Evolutionary conservation across 1,284 basidiomycete genomes (phyloP).

Genomic region (Meripilus lineatus): DNA sequence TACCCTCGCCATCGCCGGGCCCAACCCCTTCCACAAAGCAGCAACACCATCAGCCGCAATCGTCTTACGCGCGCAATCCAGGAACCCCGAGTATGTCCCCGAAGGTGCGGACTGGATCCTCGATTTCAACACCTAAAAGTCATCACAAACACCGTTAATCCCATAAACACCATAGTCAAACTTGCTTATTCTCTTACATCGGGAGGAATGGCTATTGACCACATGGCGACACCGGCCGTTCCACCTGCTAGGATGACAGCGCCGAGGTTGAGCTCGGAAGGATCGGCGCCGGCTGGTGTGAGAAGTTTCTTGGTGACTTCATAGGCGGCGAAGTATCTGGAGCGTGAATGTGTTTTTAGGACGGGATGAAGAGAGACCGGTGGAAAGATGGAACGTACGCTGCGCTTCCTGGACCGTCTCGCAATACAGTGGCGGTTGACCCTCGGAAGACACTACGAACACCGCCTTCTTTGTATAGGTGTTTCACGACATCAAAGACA

Average conservation of each 20-base stretch:
- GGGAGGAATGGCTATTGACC: constrained; percentile 92
- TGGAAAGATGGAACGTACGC: constrained; percentile 55
- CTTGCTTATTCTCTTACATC: too few species aligned
- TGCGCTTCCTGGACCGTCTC: constrained; percentile 96
- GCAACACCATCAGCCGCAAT: constrained; percentile 87
- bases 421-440: constrained; percentile 85
- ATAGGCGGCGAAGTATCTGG: constrained; percentile 97
- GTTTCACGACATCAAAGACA: constrained; percentile 86
- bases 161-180: too few species aligned
- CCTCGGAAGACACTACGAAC: constrained; percentile 92
- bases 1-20: constrained; percentile 93
- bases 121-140: constrained; percentile 85
- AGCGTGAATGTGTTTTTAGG: constrained; percentile 7
- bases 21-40: constrained; percentile 96
- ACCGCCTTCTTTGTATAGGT: constrained; percentile 94
- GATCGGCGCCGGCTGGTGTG: constrained; percentile 71
- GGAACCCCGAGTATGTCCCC: constrained; percentile 91
- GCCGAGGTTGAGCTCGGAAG: constrained; percentile 81
- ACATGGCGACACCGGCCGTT: constrained; percentile 96
- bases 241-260: constrained; percentile 93
- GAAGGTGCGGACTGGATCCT: constrained; percentile 95
- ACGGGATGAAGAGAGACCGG: neutral
- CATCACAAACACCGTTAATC: constrained; percentile 9
- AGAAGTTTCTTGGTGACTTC: constrained; percentile 89
- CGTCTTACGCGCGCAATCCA: constrained; percentile 92